Base-by-base conservation (phyloP, 345 rosid species). In the Brassica juncea region DNA sequence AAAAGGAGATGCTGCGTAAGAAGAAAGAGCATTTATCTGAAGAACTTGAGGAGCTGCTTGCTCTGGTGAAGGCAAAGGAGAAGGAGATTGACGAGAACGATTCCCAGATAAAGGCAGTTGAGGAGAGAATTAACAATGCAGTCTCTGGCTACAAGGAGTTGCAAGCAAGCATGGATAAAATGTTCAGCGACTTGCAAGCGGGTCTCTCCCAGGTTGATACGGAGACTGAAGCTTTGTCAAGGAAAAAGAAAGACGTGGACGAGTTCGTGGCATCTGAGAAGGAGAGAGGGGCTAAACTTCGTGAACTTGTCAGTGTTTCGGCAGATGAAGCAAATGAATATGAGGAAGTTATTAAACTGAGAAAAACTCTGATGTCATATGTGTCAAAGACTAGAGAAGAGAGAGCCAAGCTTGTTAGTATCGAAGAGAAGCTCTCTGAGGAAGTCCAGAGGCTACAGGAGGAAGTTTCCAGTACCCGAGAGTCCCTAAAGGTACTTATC, bases 401-500 rank as follows among this genome's bases (percentile, higher is more conserved):
- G 71, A 91, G 87, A 83, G 83, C 77, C 9, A 87, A 86, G 81
- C 88, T 90, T 57, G 88, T 85, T 70, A 86, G 85, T 81, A 84
- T 80, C 0, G 94, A 94, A 84, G 91, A 89, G 77, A 88, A 86
- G 72, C 94, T 94, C 80, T 84, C 87, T 28, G 87, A 85, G 82
- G 97, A 90, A 78, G 92, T 94, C 66, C 92, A 86, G 68, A 72
- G 10, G 79, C 87, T 91, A 82, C 95, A 86, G 69, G 85, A 81
- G 75, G 90, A 91, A 70, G 90, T 84, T 84, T 88, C 90, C 32
- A 80, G 88, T 14, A 87, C 88, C 11, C 89, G 94, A 82, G 87
- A 87, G 78, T 85, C 85, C 25, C 71, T 90, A 44, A 89, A 89
- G 97, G 98, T 93, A 68, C 8, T 73, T 68, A 82, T 62, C 19